phyloP scores from a whole-genome alignment of 2,329 filamentous ascomycete genomes.

The Blastomyces percursus region DNA sequence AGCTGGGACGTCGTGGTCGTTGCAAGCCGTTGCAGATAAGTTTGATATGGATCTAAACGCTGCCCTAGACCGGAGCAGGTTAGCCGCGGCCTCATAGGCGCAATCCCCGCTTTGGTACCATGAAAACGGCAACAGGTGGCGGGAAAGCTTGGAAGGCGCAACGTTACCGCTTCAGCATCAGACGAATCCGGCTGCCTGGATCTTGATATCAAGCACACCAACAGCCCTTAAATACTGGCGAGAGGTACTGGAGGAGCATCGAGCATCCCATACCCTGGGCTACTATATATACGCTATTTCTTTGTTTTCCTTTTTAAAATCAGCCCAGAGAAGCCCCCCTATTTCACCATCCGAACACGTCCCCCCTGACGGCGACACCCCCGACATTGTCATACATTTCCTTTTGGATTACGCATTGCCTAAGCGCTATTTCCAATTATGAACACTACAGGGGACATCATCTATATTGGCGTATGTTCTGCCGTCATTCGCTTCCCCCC shows the following conservation, averaged over 20 bases:
- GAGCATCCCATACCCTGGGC: neutral
- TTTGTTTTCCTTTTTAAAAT: neutral
- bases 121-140: neutral
- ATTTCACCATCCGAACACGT: neutral
- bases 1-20: neutral
- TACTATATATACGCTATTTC: neutral
- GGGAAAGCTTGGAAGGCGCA: neutral
- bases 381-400: neutral
- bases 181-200: neutral
- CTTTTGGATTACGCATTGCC: too few relatives aligned
- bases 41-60: neutral
- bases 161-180: neutral
- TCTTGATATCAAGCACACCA: neutral
- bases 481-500: too few relatives aligned
- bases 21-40: neutral
- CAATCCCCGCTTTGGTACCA: neutral
- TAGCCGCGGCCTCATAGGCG: neutral
- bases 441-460: neutral
- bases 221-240: neutral
- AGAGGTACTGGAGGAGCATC: too few relatives aligned
- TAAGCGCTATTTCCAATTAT: neutral
- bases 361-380: neutral
- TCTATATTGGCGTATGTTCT: slow-evolving; percentile 2
- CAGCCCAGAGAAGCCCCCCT: neutral
- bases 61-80: neutral